Evolutionary conservation across 306 rosid species (phyloP).

Genomic region (Carpinus viminea): DNA sequence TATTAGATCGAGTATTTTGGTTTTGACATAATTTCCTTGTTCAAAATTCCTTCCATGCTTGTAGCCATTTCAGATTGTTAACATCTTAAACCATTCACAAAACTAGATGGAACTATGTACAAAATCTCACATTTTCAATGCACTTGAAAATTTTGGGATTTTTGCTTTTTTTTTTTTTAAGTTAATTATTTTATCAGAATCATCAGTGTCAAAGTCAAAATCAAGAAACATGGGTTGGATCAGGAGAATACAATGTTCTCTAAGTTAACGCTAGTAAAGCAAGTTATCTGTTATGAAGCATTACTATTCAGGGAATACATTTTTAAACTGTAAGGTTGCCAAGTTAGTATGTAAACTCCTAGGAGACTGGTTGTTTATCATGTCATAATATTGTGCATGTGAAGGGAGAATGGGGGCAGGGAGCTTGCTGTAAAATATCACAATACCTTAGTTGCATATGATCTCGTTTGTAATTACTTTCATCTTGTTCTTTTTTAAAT

Average conservation of each 20-base stretch:
- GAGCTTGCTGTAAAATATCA: neutral
- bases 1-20: neutral
- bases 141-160: neutral
- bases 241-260: constrained; percentile 1
- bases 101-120: neutral
- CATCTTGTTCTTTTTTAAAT: neutral
- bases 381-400: neutral
- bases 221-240: neutral
- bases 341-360: neutral
- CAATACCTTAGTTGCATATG: neutral
- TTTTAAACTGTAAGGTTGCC: neutral
- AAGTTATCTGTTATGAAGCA: neutral
- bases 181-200: neutral
- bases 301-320: neutral
- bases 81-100: neutral
- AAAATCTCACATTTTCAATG: neutral
- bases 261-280: neutral
- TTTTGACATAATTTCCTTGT: neutral
- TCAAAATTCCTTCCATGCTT: neutral
- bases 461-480: neutral
- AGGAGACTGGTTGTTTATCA: neutral
- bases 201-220: neutral
- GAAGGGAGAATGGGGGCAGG: neutral
- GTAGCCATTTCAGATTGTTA: neutral
- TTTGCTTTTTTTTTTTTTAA: neutral